Conservation (phyloP, 345 rosid genomes). For the Acer campestre region DNA sequence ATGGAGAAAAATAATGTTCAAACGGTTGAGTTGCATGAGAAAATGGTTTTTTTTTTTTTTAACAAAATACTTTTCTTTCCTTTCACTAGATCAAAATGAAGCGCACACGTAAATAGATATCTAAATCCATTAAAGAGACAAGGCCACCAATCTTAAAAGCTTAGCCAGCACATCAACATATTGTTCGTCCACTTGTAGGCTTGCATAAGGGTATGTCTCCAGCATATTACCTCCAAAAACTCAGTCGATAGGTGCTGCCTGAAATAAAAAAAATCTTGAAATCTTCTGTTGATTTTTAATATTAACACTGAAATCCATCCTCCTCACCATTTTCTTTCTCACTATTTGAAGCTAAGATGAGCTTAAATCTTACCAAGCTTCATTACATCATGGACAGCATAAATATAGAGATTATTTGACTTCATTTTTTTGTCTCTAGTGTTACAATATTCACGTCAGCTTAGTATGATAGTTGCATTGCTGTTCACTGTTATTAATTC, state of each 20-base stretch:
- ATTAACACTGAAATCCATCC: not conserved
- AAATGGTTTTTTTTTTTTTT: not conserved
- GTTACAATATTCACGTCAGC: not conserved
- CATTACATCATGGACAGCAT: not conserved
- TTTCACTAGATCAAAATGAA: not conserved
- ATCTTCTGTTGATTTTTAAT: not conserved
- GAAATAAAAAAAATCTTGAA: not conserved
- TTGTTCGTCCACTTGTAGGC: not conserved
- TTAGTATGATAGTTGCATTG: not conserved
- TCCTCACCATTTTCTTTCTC: not conserved
- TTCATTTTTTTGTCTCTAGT: not conserved
- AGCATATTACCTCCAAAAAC: not conserved
- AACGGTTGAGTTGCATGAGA: not conserved
- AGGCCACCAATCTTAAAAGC: not conserved
- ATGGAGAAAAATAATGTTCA: not conserved
- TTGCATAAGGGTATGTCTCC: not conserved
- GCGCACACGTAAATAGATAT: not conserved
- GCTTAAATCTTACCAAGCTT: not conserved
- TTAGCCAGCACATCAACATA: not conserved
- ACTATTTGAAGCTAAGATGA: not conserved
- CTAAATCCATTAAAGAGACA: conserved; percentile 4
- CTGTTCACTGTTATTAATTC: not conserved
- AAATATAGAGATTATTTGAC: not conserved
- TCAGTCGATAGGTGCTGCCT: not conserved
- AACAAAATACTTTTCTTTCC: not conserved